Conservation (phyloP, 805 yeast genomes). For the Tetrapisispora taiwanensis region DNA sequence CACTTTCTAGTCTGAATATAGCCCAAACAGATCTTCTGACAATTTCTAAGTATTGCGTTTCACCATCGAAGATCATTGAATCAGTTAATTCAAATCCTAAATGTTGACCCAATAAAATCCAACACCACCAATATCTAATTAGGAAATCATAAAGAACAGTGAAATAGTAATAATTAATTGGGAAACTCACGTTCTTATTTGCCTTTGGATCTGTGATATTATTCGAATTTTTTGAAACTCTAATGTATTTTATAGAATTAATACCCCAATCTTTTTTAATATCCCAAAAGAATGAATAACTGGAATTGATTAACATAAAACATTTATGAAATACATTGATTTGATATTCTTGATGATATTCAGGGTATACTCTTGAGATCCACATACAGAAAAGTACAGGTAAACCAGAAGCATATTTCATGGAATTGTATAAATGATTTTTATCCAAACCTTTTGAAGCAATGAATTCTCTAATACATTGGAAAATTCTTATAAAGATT, state of each 20-base stretch:
- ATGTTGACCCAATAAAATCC: slow-evolving; percentile 30
- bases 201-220: not conserved
- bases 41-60: slow-evolving; percentile 64
- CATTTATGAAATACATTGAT: slow-evolving; percentile 21
- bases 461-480: slow-evolving; percentile 63
- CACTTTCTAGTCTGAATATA: slow-evolving; percentile 72
- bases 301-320: slow-evolving; percentile 52
- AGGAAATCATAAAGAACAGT: slow-evolving; percentile 54
- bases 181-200: slow-evolving; percentile 9
- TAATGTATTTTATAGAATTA: slow-evolving; percentile 34
- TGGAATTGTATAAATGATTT: slow-evolving; percentile 56
- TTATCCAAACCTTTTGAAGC: slow-evolving; percentile 29
- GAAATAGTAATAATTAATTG: slow-evolving; percentile 34
- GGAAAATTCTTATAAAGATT: slow-evolving; percentile 63
- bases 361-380: slow-evolving; percentile 10
- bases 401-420: slow-evolving; percentile 61
- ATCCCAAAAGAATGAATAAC: slow-evolving; percentile 85
- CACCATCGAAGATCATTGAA: slow-evolving; percentile 30
- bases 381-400: slow-evolving; percentile 40
- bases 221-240: not conserved
- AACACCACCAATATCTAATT: slow-evolving; percentile 69
- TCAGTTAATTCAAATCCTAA: not conserved
- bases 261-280: slow-evolving; percentile 81
- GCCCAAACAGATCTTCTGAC: slow-evolving; percentile 87
- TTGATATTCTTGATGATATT: slow-evolving; percentile 1